Evolutionary conservation across 2,329 filamentous ascomycete species (phyloP).

Genomic region (Aureobasidium leucospermi): DNA sequence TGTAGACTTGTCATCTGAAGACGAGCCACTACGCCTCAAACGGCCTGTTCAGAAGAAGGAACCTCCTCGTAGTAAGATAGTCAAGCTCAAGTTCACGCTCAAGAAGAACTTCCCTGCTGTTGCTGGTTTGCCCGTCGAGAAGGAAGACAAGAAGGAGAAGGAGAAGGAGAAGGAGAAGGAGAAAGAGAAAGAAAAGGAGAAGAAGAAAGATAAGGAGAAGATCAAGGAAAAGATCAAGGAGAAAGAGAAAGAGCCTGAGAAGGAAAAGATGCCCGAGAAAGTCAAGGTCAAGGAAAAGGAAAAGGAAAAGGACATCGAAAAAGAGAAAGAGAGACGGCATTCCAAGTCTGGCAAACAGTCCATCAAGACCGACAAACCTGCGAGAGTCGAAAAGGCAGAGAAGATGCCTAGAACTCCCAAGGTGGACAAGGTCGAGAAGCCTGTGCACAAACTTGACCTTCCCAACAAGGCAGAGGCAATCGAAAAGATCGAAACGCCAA

Average conservation of each 20-base stretch:
- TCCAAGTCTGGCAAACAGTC: conserved; percentile 16
- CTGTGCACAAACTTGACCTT: conserved; percentile 9
- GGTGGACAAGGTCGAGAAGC: conserved; percentile 14
- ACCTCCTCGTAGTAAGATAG: neutral
- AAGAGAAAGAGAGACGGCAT: conserved; percentile 20
- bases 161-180: conserved; percentile 15
- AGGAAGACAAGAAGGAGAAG: conserved; percentile 13
- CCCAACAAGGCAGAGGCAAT: conserved; percentile 9
- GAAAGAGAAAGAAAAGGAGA: conserved; percentile 3
- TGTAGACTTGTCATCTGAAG: conserved; percentile 23
- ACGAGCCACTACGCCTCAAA: conserved; percentile 17
- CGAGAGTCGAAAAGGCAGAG: conserved; percentile 4
- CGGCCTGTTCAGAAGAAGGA: conserved; percentile 13
- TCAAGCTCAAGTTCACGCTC: conserved; percentile 25
- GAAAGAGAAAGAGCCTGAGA: conserved; percentile 22
- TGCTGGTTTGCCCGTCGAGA: conserved; percentile 6
- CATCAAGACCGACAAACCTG: conserved; percentile 15
- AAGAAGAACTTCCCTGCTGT: conserved; percentile 13
- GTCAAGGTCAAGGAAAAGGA: conserved; percentile 24
- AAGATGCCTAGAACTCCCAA: conserved; percentile 11
- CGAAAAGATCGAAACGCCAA: conserved; percentile 13
- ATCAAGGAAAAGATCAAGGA: conserved; percentile 19
- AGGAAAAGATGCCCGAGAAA: conserved; percentile 16
- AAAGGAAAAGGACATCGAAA: conserved; percentile 24
- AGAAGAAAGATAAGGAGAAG: conserved; percentile 7